Conservation (phyloP, 2,329 filamentous ascomycete genomes). For the Lasiodiplodia citricola region DNA sequence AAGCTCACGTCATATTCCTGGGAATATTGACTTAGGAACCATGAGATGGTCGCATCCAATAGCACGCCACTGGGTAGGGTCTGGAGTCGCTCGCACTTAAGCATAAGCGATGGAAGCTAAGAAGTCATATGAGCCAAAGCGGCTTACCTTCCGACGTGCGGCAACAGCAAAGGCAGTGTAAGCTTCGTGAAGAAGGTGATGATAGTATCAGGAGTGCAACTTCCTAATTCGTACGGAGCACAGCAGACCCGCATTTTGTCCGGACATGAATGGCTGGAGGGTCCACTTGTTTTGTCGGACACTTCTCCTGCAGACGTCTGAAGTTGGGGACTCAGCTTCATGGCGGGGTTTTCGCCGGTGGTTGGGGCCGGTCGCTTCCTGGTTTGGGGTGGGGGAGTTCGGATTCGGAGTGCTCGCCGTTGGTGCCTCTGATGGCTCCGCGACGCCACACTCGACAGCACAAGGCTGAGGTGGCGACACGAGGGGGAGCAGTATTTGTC, state of each 20-base stretch:
- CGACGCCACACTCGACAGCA: constrained; percentile 11
- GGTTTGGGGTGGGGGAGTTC: constrained; percentile 2
- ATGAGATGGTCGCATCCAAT: no score
- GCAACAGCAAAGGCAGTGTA: background rate
- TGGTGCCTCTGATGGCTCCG: background rate
- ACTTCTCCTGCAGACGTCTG: constrained; percentile 10
- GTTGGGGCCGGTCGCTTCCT: background rate
- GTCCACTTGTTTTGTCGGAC: background rate
- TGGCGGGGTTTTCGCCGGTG: background rate
- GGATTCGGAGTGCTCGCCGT: constrained; percentile 16
- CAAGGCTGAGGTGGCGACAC: background rate
- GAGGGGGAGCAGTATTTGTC: background rate
- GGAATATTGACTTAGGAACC: no score
- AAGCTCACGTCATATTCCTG: no score
- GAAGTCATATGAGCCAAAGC: background rate
- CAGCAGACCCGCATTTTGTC: background rate
- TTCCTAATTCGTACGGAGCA: background rate
- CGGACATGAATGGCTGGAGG: background rate
- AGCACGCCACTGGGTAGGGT: no score
- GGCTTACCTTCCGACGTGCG: background rate
- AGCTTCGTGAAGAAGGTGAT: background rate
- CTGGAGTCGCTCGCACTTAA: background rate
- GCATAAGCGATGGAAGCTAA: background rate
- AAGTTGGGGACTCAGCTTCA: background rate
- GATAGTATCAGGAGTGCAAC: background rate